Percentiles rank a stretch among this genome's conserved stretches.
Evolutionary conservation across 2,329 filamentous ascomycete species (phyloP).

Genomic region (Fusarium acutatum): DNA sequence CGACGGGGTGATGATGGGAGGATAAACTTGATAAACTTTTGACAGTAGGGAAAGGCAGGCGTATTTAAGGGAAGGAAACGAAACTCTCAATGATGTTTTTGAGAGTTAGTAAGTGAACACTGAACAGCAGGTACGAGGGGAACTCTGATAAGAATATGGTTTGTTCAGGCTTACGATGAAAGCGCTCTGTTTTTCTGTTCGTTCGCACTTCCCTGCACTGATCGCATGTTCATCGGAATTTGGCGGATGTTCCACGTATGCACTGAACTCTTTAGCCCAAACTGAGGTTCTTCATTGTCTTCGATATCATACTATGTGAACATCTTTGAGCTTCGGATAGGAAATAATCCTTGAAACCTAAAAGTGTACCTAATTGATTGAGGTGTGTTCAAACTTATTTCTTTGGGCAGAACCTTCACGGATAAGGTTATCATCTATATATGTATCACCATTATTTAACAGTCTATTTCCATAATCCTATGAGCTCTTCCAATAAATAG

Average conservation of each 20-base stretch:
- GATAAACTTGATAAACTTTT: not conserved
- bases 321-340: not conserved
- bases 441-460: accelerated
- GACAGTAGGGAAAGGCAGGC: not conserved
- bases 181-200: not conserved
- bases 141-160: not conserved
- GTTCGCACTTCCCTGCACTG: not conserved
- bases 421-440: accelerated
- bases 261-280: not conserved
- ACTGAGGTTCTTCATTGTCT: accelerated
- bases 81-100: not conserved
- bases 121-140: not conserved
- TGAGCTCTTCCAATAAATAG: not conserved
- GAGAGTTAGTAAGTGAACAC: not conserved
- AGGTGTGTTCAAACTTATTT: not conserved
- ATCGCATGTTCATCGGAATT: no score
- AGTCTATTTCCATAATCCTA: no score
- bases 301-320: not conserved
- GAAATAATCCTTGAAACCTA: accelerated
- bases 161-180: not conserved
- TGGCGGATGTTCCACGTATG: not conserved
- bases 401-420: not conserved
- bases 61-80: not conserved
- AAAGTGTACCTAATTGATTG: not conserved
- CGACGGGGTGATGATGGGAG: no score